phyloP scores from a whole-genome alignment of 78 protist species.

The Pigoraptor vietnamica region DNA sequence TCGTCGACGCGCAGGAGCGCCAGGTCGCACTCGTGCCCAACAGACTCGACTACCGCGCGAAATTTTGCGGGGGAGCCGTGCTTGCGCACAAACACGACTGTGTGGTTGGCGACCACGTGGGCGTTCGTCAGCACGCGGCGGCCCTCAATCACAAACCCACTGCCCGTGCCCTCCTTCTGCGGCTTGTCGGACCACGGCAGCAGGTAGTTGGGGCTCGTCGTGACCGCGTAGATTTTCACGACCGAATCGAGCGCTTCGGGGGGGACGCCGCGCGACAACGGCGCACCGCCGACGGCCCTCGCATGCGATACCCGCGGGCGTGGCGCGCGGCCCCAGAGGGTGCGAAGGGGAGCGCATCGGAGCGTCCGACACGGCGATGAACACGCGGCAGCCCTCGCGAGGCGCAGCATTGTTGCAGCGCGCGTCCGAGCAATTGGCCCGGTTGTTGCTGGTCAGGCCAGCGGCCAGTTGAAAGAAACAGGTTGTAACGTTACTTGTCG shows the following conservation, averaged over 20 bases:
- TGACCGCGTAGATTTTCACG: slow-evolving; percentile 19
- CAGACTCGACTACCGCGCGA: slow-evolving; percentile 16
- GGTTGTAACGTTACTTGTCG: no score
- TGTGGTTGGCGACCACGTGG: slow-evolving; percentile 33
- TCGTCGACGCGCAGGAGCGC: slow-evolving; percentile 25
- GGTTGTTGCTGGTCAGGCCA: no score
- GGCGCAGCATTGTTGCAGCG: no score
- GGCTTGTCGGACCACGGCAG: slow-evolving; percentile 12
- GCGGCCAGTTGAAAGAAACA: no score
- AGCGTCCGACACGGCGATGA: no score
- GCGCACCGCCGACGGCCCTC: no score
- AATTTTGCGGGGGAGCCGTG: slow-evolving; percentile 23
- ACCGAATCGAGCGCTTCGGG: not conserved
- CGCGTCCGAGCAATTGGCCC: no score
- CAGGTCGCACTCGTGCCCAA: slow-evolving; percentile 42
- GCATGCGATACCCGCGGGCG: no score
- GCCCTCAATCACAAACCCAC: slow-evolving; percentile 27
- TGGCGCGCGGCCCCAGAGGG: no score
- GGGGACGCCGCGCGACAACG: not conserved
- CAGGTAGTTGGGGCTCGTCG: slow-evolving; percentile 20
- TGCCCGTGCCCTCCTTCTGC: slow-evolving; percentile 27
- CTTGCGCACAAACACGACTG: slow-evolving; percentile 32
- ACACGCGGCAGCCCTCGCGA: no score
- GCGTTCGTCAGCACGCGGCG: slow-evolving; percentile 39
- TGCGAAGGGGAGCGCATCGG: no score